These are phyloP conservation scores for Aspergillus sojae DNA, from an alignment of 2,329 filamentous ascomycete species.

Conservation along the genomic window DNA sequence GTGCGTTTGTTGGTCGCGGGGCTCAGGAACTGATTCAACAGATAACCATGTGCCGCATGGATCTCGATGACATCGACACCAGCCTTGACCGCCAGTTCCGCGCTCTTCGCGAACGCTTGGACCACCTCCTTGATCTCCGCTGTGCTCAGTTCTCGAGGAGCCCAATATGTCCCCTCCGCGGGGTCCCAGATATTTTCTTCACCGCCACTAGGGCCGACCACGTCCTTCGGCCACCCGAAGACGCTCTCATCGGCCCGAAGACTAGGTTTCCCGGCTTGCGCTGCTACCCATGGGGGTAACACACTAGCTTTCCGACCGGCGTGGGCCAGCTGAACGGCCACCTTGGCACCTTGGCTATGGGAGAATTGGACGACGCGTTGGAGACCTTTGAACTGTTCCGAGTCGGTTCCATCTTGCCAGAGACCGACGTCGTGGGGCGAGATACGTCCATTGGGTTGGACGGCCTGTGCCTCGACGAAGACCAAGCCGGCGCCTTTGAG, in stretches of 20 bases:
- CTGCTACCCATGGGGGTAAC: slow-evolving; percentile 51
- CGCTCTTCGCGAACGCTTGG: slow-evolving; percentile 60
- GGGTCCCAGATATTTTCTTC: slow-evolving; percentile 61
- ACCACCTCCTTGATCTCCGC: slow-evolving; percentile 69
- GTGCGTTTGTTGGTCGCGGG: slow-evolving; percentile 69
- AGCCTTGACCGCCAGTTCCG: slow-evolving; percentile 63
- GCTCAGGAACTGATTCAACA: slow-evolving; percentile 70
- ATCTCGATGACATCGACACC: slow-evolving; percentile 80
- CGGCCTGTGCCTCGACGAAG: slow-evolving; percentile 76
- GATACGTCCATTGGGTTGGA: slow-evolving; percentile 77
- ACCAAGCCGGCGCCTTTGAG: slow-evolving; percentile 72
- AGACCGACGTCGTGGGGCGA: slow-evolving; percentile 64
- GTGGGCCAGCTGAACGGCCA: slow-evolving; percentile 79
- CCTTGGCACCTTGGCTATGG: slow-evolving; percentile 74
- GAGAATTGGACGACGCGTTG: slow-evolving; percentile 70
- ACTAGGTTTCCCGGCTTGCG: slow-evolving; percentile 19
- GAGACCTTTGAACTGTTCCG: slow-evolving; percentile 69
- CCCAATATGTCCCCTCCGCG: slow-evolving; percentile 56
- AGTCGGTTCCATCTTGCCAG: slow-evolving; percentile 67
- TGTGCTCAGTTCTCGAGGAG: slow-evolving; percentile 67
- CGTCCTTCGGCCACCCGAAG: slow-evolving; percentile 58
- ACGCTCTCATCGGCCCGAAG: slow-evolving; percentile 51
- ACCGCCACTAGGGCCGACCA: slow-evolving; percentile 38
- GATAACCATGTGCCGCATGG: slow-evolving; percentile 77
- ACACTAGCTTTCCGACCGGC: slow-evolving; percentile 68